phyloP scores from a whole-genome alignment of 495 filamentous ascomycete genomes.

The Sporormia fimetaria region DNA sequence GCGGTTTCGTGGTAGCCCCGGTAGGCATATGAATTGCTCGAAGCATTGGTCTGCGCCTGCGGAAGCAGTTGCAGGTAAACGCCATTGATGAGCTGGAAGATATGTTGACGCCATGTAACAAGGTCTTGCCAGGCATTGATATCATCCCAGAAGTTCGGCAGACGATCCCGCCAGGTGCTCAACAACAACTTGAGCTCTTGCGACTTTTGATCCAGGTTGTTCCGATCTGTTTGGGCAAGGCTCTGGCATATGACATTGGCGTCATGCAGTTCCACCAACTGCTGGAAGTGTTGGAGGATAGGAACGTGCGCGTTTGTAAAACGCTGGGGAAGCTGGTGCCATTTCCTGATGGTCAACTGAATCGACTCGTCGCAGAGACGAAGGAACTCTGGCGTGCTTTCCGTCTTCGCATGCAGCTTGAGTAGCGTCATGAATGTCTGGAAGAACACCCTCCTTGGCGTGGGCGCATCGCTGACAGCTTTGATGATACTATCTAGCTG shows the following conservation, averaged over 20 bases:
- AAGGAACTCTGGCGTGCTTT: conserved; percentile 68
- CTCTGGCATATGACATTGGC: conserved; percentile 91
- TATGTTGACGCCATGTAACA: conserved; percentile 97
- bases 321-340: conserved; percentile 87
- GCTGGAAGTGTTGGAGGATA: conserved; percentile 92
- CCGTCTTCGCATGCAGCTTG: conserved; percentile 81
- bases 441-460: conserved; percentile 87
- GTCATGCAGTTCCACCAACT: conserved; percentile 96
- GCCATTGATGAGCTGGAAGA: conserved; percentile 91
- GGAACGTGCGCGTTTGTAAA: conserved; percentile 95
- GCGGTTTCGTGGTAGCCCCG: conserved; percentile 97
- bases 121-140: conserved; percentile 99
- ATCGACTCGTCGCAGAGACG: conserved; percentile 90
- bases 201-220: conserved; percentile 86
- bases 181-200: conserved; percentile 90
- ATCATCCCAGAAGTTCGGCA: conserved; percentile 98
- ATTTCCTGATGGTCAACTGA: conserved; percentile 91
- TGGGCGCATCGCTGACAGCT: conserved; percentile 92
- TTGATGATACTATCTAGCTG: conserved; percentile 84
- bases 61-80: conserved; percentile 84
- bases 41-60: conserved; percentile 62
- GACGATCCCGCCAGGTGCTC: conserved; percentile 85
- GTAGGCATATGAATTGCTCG: conserved; percentile 85
- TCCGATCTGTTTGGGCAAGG: conserved; percentile 66
- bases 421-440: conserved; percentile 94